phyloP scores from a whole-genome alignment of 768 basidiomycete genomes.

The Leccinum variicolor region DNA sequence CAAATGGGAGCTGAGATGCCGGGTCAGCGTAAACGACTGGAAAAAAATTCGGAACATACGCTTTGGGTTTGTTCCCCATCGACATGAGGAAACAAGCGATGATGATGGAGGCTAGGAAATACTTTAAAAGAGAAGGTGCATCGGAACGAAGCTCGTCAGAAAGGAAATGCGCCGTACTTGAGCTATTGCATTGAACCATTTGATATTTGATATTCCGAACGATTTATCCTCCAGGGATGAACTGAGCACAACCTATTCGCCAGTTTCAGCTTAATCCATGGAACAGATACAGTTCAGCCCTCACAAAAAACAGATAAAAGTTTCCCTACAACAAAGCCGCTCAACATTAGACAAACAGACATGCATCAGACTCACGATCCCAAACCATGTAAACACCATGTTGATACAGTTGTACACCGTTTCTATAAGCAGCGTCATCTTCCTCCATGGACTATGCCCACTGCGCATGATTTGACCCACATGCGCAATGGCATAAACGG shows the following conservation, averaged over 20 bases:
- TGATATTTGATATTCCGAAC: constrained; percentile 62
- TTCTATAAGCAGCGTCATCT: constrained; percentile 71
- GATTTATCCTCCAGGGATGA: constrained; percentile 77
- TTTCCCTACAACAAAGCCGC: constrained; percentile 59
- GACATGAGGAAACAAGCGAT: constrained; percentile 91
- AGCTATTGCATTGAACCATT: constrained; percentile 68
- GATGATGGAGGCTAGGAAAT: constrained; percentile 78
- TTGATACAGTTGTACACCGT: constrained; percentile 86
- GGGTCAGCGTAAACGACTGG: constrained; percentile 1
- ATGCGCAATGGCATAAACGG: constrained; percentile 90
- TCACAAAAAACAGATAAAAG: constrained; percentile 90
- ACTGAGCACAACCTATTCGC: constrained; percentile 72
- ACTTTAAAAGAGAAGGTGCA: constrained; percentile 40
- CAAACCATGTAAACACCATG: constrained; percentile 91
- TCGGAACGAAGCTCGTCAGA: constrained; percentile 1
- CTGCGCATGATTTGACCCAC: constrained; percentile 35
- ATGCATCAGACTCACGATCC: constrained; percentile 54
- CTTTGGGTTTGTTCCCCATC: constrained; percentile 92
- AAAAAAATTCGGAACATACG: constrained; percentile 40
- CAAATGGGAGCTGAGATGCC: constrained; percentile 16
- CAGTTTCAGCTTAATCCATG: not conserved
- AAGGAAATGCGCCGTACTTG: constrained; percentile 47
- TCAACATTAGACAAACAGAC: not conserved
- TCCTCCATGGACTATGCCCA: constrained; percentile 70
- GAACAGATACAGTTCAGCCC: constrained; percentile 17